phyloP scores from a whole-genome alignment of 2,329 filamentous ascomycete genomes.

The Penicillium sp. region DNA sequence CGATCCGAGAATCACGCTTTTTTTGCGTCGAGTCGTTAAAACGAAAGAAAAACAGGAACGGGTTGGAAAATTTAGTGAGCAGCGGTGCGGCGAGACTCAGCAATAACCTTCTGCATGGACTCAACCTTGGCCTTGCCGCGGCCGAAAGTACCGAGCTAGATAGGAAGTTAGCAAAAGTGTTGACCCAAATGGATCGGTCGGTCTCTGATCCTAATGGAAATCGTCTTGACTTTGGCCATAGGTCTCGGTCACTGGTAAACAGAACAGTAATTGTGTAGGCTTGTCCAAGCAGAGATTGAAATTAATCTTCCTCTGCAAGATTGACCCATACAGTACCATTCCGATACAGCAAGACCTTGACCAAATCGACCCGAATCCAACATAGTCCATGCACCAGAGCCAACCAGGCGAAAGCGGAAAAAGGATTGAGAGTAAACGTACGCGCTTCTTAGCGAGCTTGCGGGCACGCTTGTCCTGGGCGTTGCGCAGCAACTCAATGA shows the following conservation, averaged over 20 bases:
- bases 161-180: constrained; percentile 2
- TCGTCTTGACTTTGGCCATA: neutral
- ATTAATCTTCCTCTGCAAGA: neutral
- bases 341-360: neutral
- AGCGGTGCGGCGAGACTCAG: constrained; percentile 76
- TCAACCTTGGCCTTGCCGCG: constrained; percentile 99
- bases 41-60: constrained; percentile 27
- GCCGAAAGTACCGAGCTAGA: constrained; percentile 92
- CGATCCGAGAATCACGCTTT: constrained; percentile 26
- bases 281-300: neutral
- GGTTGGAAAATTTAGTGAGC: constrained; percentile 57
- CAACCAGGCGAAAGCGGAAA: neutral
- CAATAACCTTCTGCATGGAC: constrained; percentile 96
- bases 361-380: neutral
- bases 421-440: constrained; percentile 50
- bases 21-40: constrained; percentile 27
- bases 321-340: constrained; percentile 3
- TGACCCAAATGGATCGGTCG: neutral
- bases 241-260: neutral
- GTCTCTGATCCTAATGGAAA: neutral
- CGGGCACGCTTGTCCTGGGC: constrained; percentile 98
- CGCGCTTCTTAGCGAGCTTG: constrained; percentile 99
- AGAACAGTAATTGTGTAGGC: neutral
- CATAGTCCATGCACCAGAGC: neutral
- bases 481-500: constrained; percentile 99